These are phyloP conservation scores for Candida odintsovae DNA, from an alignment of 805 yeast genomes.

Conservation along the genomic window DNA sequence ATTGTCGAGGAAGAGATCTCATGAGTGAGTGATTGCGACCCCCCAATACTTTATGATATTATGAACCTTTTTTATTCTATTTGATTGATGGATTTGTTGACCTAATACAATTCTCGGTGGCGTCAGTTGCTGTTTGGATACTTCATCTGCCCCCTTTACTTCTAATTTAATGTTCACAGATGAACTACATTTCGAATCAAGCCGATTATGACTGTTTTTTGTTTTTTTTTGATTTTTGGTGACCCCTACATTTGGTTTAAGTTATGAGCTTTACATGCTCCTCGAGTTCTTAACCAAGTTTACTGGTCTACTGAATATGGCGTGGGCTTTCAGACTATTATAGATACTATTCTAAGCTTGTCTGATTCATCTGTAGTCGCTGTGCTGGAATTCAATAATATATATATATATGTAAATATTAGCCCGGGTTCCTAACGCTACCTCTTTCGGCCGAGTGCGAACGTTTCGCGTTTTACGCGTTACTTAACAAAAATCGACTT, in stretches of 20 bases:
- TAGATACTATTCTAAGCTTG: too few relatives aligned
- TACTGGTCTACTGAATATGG: background rate
- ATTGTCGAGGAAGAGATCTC: slow-evolving; percentile 22
- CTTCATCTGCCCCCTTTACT: background rate
- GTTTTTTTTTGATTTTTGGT: background rate
- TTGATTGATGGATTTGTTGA: background rate
- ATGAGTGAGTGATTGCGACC: background rate
- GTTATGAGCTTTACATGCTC: background rate
- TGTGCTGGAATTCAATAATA: too few relatives aligned
- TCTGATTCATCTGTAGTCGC: background rate
- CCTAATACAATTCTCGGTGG: background rate
- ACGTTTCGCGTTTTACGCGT: background rate
- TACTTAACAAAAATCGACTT: background rate
- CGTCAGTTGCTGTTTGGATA: background rate
- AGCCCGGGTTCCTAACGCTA: background rate
- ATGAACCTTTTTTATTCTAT: background rate
- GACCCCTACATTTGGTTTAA: background rate
- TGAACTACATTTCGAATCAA: too few relatives aligned
- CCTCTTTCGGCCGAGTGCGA: background rate
- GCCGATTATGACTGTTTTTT: background rate
- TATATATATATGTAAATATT: too few relatives aligned
- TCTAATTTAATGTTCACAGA: background rate
- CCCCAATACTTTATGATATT: background rate
- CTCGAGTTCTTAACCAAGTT: background rate
- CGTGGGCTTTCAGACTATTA: too few relatives aligned